Evolutionary conservation across 345 rosid species (phyloP), one percentile per base, ranked within the genome.

Genomic region (Pistacia vera): DNA sequence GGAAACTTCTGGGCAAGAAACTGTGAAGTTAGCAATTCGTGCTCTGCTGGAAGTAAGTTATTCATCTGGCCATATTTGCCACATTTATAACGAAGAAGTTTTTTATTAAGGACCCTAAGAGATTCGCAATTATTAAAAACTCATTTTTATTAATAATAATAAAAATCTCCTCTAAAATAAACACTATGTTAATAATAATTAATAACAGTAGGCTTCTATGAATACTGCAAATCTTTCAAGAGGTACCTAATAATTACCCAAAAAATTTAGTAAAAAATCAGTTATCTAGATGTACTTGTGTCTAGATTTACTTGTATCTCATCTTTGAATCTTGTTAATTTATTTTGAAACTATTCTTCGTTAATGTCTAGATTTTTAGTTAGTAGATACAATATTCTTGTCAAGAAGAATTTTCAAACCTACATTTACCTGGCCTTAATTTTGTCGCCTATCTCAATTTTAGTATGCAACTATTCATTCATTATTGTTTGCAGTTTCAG

Each of bases 11-110:
- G 95, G 92, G 51, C 95, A 87, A 79, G 98, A 92, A 84, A 95
- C 98, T 51, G 74, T 95, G 61, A 95, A 95, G 88, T 80, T 95
- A n/a, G 92, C 97, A 3, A 89, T 95, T 77, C 97, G 97, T 55
- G 95, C 97, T 54, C 80, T 94, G 78, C 97, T 94, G 60, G 98
- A 94, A 85, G 97, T 95, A 85, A 83, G 91, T 83, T 75, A 14
- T 16, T 61, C 18, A 11, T 73, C 62, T 14, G 28, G 18, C 0
- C 2, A 28, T 13, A 18, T 30, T 30, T 30, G 33, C 33, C 3
- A 1, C 33, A 1, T 30, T 30, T 41, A 41, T 41, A 41, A 41
- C 1, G 46, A 41, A 41, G 8, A 41, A 41, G 9, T 5, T 41
- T 6, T 6, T 41, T 7, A 5, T 41, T 41, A 41, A 41, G 46